Conservation (phyloP, 2,329 filamentous ascomycete species). For the Sporothrix inflata region DNA sequence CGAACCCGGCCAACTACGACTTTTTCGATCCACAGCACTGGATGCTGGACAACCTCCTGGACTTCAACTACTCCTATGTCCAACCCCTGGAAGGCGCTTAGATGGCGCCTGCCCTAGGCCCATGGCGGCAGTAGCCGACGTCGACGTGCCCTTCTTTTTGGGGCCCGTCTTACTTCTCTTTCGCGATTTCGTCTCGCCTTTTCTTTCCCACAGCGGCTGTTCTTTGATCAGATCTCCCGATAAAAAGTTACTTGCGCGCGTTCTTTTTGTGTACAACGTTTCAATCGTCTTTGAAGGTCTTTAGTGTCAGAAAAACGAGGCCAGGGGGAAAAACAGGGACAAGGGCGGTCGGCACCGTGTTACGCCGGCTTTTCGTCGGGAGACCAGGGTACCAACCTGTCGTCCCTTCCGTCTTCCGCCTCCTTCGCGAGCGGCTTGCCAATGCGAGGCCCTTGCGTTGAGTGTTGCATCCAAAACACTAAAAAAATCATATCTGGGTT, state of each 20-base stretch:
- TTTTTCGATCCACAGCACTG: conserved; percentile 92
- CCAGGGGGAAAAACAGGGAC: background rate
- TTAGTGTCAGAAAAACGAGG: background rate
- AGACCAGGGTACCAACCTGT: background rate
- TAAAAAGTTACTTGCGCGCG: conserved; percentile 12
- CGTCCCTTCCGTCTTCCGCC: background rate
- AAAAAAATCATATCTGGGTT: background rate
- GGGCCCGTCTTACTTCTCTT: background rate
- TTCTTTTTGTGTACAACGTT: conserved; percentile 1
- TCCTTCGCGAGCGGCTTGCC: too few species aligned
- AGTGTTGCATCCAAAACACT: background rate
- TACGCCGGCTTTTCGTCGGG: background rate
- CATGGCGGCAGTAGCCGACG: background rate
- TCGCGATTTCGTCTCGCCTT: background rate
- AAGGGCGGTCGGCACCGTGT: background rate
- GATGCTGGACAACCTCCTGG: conserved; percentile 85
- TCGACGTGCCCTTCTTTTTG: background rate
- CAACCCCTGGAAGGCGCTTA: conserved; percentile 56
- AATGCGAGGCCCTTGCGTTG: background rate
- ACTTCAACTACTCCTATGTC: conserved; percentile 70
- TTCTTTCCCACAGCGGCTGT: background rate
- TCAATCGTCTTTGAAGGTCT: background rate
- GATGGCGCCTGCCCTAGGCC: background rate
- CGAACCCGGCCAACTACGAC: conserved; percentile 64
- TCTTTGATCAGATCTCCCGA: conserved; percentile 11